Evolutionary conservation across 768 basidiomycete species (phyloP), one percentile per base, ranked within the genome.

Genomic region (Amanita jacksonii): DNA sequence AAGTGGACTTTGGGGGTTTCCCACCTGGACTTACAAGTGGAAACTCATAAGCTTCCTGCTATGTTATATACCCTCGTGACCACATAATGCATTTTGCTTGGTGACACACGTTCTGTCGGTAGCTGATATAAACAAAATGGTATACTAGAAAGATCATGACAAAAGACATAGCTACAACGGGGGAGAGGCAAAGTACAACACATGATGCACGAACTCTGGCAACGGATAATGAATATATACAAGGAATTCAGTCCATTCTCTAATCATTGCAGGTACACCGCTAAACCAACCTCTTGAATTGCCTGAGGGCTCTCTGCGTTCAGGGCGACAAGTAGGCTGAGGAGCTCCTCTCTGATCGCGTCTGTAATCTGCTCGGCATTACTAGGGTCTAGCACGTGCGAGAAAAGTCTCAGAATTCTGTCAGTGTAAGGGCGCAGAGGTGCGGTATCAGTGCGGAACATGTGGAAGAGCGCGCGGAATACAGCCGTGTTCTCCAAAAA

Each of bases 1-100:
- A 97, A 66, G 81, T 91, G 45, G 93, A 98, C 63, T 98, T 98
- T 60, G 60, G 84, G 16, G 86, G 89, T 2, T 94, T 97, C 62
- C 91, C 92, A 13, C 69, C 80, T 16, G 76, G 77, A 32, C 60
- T 87, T 52, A 87, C 84, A 15, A 72, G 73, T 30, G 64, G 66
- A 41, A 59, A 52, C 48, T 63, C 63, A 54, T 69, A 47, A 30
- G 28, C 16, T 39, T n/a, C 22, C 30, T 34, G 7, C 35, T 43
- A 24, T 34, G 20, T 43, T 32, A 34, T n/a, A n/a, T n/a, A n/a
- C n/a, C n/a, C n/a, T n/a, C n/a, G n/a, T n/a, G n/a, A n/a, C n/a
- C n/a, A n/a, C n/a, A n/a, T n/a, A n/a, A n/a, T n/a, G n/a, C n/a
- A 19, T 40, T 27, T 16, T 27, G 25, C 15, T 6, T 28, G 6